Evolutionary conservation across 1,139 yeast genomes (phyloP), one percentile per base, ranked within the genome.

Genomic region (Taphrina deformans): DNA sequence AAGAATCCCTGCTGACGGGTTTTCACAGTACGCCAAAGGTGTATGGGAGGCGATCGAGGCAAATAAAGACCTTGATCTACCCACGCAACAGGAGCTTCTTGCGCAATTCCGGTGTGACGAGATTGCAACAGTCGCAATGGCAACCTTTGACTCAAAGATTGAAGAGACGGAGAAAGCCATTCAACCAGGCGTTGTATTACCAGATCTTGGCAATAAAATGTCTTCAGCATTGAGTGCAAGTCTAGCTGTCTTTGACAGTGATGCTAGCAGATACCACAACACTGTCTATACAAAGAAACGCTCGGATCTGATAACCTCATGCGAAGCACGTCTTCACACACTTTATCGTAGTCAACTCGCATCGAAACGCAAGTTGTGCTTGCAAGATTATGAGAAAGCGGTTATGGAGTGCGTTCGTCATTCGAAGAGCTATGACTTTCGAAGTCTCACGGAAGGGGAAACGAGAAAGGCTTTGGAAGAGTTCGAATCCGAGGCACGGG

Each of bases 81-180:
- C 99, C 27, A 92, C 98, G 0, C 99, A 93, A 74, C 99, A 93
- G 75, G 89, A 90, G 53, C 79, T 93, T 67, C 98, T 93, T 21
- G 96, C 99, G 3, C 85, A 93, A 71, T 93, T 90, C 77, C 85
- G 96, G 73, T 93, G 99, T 75, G 96, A 92, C 72, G 99, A 93
- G 75, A 88, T 95, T 62, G 82, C 85, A 29, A 76, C 78, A 31
- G 77, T 76, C 46, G 80, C 85, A 1, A 84, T 77, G 72, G 79
- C 78, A 5, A 79, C 77, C 16, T 69, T 70, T 48, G 69, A 69
- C 21, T 46, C 59, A 10, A 55, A 31, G 14, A 52, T 70, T n/a
- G 53, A 48, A 31, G 65, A 65, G 40, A 65, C 69, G 10, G 68
- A 69, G 33, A 62, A 55, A 14, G 64, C 48, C 33, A 40, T 69